phyloP scores from a whole-genome alignment of 495 filamentous ascomycete species.

The Xylaria flabelliformis region DNA sequence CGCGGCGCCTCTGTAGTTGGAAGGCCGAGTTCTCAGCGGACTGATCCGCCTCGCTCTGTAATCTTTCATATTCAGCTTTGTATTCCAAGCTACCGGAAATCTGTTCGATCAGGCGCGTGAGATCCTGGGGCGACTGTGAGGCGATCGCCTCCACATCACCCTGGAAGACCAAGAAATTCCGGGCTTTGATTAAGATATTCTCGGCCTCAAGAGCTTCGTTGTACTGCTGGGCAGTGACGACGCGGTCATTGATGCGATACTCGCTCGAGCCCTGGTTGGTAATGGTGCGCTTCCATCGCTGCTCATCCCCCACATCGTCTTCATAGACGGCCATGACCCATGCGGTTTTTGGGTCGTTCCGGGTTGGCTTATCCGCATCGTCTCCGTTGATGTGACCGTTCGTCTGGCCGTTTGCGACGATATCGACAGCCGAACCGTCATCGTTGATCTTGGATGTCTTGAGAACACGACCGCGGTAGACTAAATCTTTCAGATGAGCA shows the following conservation, averaged over 20 bases:
- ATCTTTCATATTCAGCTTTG: constrained; percentile 90
- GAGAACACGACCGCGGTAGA: constrained; percentile 94
- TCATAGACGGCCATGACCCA: constrained; percentile 99
- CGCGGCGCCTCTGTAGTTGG: constrained; percentile 84
- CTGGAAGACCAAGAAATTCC: constrained; percentile 98
- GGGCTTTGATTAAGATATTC: constrained; percentile 96
- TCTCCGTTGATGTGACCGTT: constrained; percentile 61
- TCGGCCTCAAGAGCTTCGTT: constrained; percentile 91
- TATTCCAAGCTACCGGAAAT: constrained; percentile 96
- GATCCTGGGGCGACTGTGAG: constrained; percentile 86
- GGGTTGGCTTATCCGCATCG: constrained; percentile 62
- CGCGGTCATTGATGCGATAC: constrained; percentile 92
- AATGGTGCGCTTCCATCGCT: constrained; percentile 94
- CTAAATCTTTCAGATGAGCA: constrained; percentile 89
- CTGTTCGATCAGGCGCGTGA: constrained; percentile 96
- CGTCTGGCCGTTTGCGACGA: constrained; percentile 60
- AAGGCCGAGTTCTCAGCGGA: constrained; percentile 86
- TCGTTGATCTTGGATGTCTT: constrained; percentile 89
- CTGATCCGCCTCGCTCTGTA: constrained; percentile 84
- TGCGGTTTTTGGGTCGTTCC: constrained; percentile 81
- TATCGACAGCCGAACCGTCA: constrained; percentile 74
- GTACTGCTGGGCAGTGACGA: constrained; percentile 89
- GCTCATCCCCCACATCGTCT: constrained; percentile 94
- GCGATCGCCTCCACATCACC: constrained; percentile 99
- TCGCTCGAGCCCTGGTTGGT: constrained; percentile 88